Base-by-base conservation (phyloP, 306 rosid genomes). In the Pyrus betulifolia region DNA sequence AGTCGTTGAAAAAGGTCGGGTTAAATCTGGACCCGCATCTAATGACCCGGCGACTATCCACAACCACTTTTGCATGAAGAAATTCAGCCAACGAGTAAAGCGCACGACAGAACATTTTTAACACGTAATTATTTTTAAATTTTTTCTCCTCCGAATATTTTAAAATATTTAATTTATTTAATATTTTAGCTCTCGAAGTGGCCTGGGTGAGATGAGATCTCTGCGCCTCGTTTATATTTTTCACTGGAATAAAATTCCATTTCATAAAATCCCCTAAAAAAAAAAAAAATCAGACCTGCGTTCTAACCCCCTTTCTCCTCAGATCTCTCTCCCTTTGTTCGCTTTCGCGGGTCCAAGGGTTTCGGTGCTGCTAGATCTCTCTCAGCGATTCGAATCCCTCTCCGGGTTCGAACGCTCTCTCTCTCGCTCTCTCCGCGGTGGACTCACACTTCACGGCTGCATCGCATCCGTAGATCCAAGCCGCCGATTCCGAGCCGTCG, bases 281-380 rank as follows among this genome's bases (percentile, higher is more conserved):
- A 25, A 46, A 25, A 25, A 46, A 49, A 71, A 72, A 67, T 72
- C 77, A 75, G 82, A 21, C 52, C 82, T 38, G 64, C 55, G 44
- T 35, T 74, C 78, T 61, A 78, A 63, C 69, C 71, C 71, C 79
- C 51, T 60, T 28, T 63, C 80, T 70, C 74, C 80, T 70, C 74
- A 83, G 88, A 81, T 82, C 84, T 79, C 61, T 80, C 82, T 76
- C 76, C 67, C 59, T 15, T 67, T 33, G 54, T 45, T 62, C 84
- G 67, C 78, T 72, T 77, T 66, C 18, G 75, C 68, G 87, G 81
- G 84, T 85, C 86, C 79, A 84, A 81, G 75, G 82, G 83, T 83
- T 76, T 75, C 68, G 31, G 81, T 70, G 72, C 79, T 80, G 85
- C 83, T 83, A 89, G 97, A 94, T 90, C 98, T 89, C 74, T 89